Conservation (phyloP, 768 basidiomycete species). For the Mycena maculata region DNA sequence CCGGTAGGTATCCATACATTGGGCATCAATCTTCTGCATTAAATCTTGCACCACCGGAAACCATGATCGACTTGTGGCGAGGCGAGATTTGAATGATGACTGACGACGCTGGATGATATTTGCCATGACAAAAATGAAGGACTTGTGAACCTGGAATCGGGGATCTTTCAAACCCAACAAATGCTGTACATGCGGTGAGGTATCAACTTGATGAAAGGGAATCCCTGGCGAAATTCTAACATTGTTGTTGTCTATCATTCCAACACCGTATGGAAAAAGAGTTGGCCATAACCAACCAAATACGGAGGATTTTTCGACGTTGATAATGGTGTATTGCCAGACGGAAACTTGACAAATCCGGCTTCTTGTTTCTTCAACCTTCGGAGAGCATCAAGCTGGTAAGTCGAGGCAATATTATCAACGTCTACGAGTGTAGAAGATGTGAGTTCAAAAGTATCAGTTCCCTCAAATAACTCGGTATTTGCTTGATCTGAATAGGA, state of each 20-base stretch:
- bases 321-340: constrained; percentile 27
- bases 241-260: constrained; percentile 29
- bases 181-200: no score
- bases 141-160: constrained; percentile 30
- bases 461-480: constrained; percentile 18
- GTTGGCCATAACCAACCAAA: constrained; percentile 36
- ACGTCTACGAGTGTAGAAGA: constrained; percentile 31
- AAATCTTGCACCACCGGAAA: no score
- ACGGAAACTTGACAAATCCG: constrained; percentile 34
- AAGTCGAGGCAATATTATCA: constrained; percentile 27
- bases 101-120: no score
- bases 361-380: constrained; percentile 14
- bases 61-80: no score
- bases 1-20: constrained; percentile 17
- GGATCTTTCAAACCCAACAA: constrained; percentile 22
- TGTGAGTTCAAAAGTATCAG: constrained; percentile 11
- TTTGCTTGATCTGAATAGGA: constrained; percentile 35
- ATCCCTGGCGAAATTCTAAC: background rate
- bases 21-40: no score
- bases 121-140: no score
- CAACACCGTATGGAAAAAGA: no score
- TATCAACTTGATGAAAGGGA: constrained; percentile 27
- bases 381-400: constrained; percentile 22
- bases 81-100: constrained; percentile 31
- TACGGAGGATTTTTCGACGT: constrained; percentile 32